Base-by-base conservation (phyloP, 441 rosid genomes). In the Jatropha podagrica region DNA sequence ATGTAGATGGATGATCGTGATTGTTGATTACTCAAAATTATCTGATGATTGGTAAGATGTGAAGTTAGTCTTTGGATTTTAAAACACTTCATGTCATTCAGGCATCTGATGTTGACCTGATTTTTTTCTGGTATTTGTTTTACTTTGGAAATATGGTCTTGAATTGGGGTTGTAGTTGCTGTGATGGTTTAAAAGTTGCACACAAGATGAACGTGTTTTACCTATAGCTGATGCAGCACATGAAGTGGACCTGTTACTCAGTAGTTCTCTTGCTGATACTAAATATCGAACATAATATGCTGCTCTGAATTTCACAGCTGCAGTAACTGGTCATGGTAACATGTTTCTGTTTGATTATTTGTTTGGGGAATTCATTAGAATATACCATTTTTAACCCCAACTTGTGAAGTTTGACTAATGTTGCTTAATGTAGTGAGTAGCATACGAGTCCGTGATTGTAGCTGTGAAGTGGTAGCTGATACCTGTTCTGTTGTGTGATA, bases 1-100 rank as follows among this genome's bases (percentile, higher is more conserved):
- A 77, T 74, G 82, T 90, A 81, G 91, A 84, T 86, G 86, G 89
- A 81, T 87, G 94, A 78, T 79, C 85, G 84, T 85, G 95, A 82
- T 85, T 85, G 79, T 56, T 82, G 89, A 77, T 76, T 80, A 75
- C 79, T 73, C 81, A 75, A 78, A 81, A 67, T 80, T 79, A 73
- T 81, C 76, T 74, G 74, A 71, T 79, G 49, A 69, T 78, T 80
- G 90, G 89, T 86, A 87, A 89, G 91, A 81, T 63, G 61, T 68
- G 76, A 56, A 32, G 76, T 76, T 71, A 42, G 69, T 56, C 74
- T 64, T 75, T 23, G 64, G 64, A 59, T 59, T 84, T 62, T 76
- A 69, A 72, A 78, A 82, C 72, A 69, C 80, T 55, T 77, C 6
- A 69, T 77, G 72, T 68, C 84, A 65, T 77, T 76, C 73, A 65